Percentiles rank a stretch among this genome's conserved stretches.
These are phyloP conservation scores for Chaetomiaceae sp. DNA, from an alignment of 2,329 filamentous ascomycete species.

Conservation along the genomic window DNA sequence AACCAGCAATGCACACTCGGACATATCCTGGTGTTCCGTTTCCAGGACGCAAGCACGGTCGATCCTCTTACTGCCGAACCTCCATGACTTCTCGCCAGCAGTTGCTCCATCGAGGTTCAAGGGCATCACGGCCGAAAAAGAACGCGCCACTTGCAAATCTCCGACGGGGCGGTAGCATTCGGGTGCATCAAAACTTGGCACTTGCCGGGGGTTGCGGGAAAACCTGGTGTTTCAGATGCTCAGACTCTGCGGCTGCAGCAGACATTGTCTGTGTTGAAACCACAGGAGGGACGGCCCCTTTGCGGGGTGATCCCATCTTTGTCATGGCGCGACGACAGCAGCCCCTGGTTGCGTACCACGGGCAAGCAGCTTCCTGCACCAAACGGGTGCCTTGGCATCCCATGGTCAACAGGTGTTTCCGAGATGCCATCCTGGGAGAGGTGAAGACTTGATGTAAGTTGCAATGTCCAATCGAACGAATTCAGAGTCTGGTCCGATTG, in stretches of 20 bases:
- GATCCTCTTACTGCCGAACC: no score
- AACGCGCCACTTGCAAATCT: conserved; percentile 6
- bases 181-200: conserved; percentile 13
- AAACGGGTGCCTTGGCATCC: conserved; percentile 9
- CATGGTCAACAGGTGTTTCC: background rate
- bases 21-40: no score
- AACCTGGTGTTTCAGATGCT: conserved; percentile 14
- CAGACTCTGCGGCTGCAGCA: background rate
- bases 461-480: no score
- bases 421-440: background rate
- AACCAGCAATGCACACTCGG: no score
- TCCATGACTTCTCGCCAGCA: no score
- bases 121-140: no score
- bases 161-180: conserved; percentile 14
- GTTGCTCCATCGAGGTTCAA: no score
- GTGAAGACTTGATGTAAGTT: no score
- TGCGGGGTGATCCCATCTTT: background rate
- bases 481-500: no score
- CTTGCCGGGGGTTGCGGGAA: background rate
- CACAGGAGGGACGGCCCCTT: background rate
- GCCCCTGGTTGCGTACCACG: conserved; percentile 4
- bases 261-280: conserved; percentile 4
- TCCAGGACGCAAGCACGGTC: no score
- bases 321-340: background rate
- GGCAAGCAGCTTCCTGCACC: background rate